phyloP scores from a whole-genome alignment of 129 eudicot species.

The Silybum marianum region DNA sequence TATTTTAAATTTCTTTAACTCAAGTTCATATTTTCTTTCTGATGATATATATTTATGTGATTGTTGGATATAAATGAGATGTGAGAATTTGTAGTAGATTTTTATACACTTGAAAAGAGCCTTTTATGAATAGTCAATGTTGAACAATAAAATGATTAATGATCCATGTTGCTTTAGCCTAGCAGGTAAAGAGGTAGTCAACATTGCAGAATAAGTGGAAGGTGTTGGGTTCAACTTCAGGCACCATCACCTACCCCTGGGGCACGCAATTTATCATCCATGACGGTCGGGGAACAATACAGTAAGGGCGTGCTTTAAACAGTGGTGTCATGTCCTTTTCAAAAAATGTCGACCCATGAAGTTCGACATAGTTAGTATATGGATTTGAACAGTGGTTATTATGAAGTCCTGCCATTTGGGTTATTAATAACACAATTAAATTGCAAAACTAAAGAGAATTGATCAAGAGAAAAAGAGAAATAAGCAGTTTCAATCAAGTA shows the following conservation, averaged over 20 bases:
- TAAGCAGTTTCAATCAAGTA: too few relatives aligned
- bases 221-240: background rate
- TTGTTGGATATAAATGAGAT: background rate
- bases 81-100: background rate
- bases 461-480: too few relatives aligned
- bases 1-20: background rate
- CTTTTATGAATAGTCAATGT: background rate
- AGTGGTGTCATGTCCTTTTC: too few relatives aligned
- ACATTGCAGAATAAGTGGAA: background rate
- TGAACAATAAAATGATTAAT: background rate
- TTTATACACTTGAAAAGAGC: background rate
- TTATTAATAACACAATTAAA: too few relatives aligned
- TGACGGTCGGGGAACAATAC: background rate
- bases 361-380: too few relatives aligned
- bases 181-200: background rate
- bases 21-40: background rate
- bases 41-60: background rate
- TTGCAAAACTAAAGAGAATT: too few relatives aligned
- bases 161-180: background rate
- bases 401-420: too few relatives aligned
- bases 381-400: too few relatives aligned
- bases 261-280: background rate
- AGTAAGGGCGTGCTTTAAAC: background rate
- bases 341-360: too few relatives aligned
- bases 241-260: background rate